Conservation (phyloP, 2,329 filamentous ascomycete genomes). For the Penicillium nordicum region DNA sequence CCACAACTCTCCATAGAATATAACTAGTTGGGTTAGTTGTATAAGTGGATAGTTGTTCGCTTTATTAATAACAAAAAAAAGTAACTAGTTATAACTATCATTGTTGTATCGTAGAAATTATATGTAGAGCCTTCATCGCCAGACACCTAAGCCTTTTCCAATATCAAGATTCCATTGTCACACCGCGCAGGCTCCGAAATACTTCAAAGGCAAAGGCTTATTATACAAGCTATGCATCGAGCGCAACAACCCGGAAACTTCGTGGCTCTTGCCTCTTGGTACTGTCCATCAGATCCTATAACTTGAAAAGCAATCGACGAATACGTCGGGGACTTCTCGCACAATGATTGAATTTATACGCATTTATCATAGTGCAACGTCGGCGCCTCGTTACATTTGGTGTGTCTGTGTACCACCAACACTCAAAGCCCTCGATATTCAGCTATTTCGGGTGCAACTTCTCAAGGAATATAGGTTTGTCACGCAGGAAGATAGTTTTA, state of each 20-base stretch:
- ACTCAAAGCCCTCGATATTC: neutral
- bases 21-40: neutral
- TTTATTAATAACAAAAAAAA: no score
- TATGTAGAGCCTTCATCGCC: no score
- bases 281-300: no score
- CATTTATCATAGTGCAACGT: neutral
- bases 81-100: no score
- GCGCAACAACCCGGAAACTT: neutral
- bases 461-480: no score
- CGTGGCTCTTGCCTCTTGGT: neutral
- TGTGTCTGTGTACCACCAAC: neutral
- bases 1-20: neutral
- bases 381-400: neutral
- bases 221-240: neutral
- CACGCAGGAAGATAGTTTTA: no score
- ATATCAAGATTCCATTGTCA: neutral
- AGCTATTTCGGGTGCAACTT: neutral
- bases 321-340: neutral
- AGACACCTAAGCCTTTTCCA: neutral
- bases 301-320: neutral
- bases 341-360: neutral
- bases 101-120: neutral
- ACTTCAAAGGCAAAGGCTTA: neutral
- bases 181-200: neutral
- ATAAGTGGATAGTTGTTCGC: neutral